A percentile compares a stretch with the other conserved stretches of the same genome.
Evolutionary conservation across 345 rosid species (phyloP).

Genomic region (Alliaria petiolata): DNA sequence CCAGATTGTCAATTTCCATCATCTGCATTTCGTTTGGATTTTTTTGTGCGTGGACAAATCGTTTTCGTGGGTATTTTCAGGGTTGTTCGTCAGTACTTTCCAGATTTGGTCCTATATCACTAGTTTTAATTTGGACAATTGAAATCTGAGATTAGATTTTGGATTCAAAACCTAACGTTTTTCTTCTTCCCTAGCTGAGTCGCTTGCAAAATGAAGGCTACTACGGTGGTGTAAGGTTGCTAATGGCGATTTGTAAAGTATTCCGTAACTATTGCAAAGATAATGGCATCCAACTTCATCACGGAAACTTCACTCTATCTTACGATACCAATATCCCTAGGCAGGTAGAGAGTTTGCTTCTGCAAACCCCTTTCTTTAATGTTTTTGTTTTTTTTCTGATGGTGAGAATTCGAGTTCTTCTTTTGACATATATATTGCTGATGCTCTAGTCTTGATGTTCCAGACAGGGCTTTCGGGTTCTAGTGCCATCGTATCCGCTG

Average conservation of each 20-base stretch:
- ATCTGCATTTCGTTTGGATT: too few species aligned
- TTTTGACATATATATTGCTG: background rate
- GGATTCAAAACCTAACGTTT: background rate
- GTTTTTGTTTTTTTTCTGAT: background rate
- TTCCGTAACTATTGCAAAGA: constrained; percentile 55
- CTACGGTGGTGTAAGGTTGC: constrained; percentile 88
- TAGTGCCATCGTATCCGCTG: constrained; percentile 94
- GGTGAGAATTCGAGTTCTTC: background rate
- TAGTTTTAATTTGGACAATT: background rate
- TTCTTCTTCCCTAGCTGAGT: constrained; percentile 38
- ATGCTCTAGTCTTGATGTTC: constrained; percentile 28
- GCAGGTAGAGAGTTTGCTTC: constrained; percentile 47
- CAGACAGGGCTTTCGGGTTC: constrained; percentile 99
- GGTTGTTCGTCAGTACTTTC: background rate
- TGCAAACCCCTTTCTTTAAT: background rate
- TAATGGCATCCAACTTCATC: constrained; percentile 50
- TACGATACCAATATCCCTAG: constrained; percentile 96
- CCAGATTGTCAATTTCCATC: too few species aligned
- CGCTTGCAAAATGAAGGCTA: constrained; percentile 85
- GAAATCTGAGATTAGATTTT: background rate
- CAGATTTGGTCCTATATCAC: background rate
- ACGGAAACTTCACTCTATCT: constrained; percentile 56
- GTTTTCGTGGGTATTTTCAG: background rate
- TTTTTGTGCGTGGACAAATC: too few species aligned
- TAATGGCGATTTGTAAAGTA: constrained; percentile 83